These are phyloP conservation scores for Trametes cubensis DNA, from an alignment of 768 basidiomycete species.

Conservation along the genomic window DNA sequence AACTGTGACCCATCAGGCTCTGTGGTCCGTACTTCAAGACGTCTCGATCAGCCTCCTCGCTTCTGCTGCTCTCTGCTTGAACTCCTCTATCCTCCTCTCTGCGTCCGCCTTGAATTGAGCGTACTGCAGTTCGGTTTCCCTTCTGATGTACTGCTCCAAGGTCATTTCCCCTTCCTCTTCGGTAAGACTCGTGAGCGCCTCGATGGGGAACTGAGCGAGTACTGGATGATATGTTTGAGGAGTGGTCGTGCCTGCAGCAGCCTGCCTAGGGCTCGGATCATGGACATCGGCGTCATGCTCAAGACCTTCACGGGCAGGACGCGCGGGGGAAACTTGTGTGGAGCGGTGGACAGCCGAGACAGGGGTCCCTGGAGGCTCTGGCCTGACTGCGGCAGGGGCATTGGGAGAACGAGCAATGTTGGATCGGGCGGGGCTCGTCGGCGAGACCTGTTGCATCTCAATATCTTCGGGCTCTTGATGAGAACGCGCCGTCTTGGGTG, in stretches of 20 bases:
- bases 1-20: background rate
- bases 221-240: constrained; percentile 26
- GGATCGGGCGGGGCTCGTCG: background rate
- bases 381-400: background rate
- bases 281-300: background rate
- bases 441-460: constrained; percentile 3
- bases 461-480: background rate
- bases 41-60: constrained; percentile 39
- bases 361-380: constrained; percentile 8
- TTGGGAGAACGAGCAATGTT: background rate
- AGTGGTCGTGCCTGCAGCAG: background rate
- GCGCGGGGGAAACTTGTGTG: constrained; percentile 5
- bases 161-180: constrained; percentile 78
- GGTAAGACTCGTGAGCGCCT: constrained; percentile 41
- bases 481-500: background rate
- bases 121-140: constrained; percentile 71
- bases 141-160: constrained; percentile 80
- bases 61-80: constrained; percentile 47
- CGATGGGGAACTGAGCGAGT: constrained; percentile 30
- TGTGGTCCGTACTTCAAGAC: constrained; percentile 21
- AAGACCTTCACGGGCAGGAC: background rate
- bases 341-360: constrained; percentile 19
- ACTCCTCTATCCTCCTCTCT: constrained; percentile 49
- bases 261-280: constrained; percentile 8
- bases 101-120: constrained; percentile 60